Percentiles rank a stretch among this genome's conserved stretches.
phyloP scores from a whole-genome alignment of 2,329 filamentous ascomycete genomes.

The Chrysosphaeria jannelii region DNA sequence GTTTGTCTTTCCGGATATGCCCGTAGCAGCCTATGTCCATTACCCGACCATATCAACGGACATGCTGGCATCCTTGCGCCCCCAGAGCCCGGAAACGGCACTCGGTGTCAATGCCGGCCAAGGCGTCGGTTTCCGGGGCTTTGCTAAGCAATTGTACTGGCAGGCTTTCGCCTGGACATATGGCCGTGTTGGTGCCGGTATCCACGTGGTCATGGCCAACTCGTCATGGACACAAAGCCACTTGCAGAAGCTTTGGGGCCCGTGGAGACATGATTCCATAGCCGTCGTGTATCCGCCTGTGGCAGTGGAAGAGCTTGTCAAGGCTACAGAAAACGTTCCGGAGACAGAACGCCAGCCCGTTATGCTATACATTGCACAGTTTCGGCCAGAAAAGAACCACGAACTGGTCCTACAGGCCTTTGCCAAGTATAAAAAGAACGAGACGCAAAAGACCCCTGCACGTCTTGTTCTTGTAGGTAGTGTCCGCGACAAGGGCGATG shows the following conservation, averaged over 20 bases:
- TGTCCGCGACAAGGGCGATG: constrained; percentile 60
- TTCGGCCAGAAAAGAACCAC: constrained; percentile 93
- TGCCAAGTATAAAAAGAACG: constrained; percentile 35
- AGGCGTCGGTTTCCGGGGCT: constrained; percentile 40
- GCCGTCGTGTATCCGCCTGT: constrained; percentile 73
- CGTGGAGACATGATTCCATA: constrained; percentile 9
- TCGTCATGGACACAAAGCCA: constrained; percentile 80
- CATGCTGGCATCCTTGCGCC: constrained; percentile 65
- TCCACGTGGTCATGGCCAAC: constrained; percentile 94
- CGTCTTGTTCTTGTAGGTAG: constrained; percentile 67
- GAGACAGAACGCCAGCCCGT: constrained; percentile 39
- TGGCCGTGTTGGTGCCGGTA: constrained; percentile 47
- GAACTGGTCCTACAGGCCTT: constrained; percentile 63
- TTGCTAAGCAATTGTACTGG: constrained; percentile 62
- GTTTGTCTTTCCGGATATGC: constrained; percentile 47
- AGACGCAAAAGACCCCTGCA: background rate
- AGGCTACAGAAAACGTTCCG: constrained; percentile 40
- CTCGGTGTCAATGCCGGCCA: constrained; percentile 63
- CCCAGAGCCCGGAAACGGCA: constrained; percentile 21
- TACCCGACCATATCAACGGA: constrained; percentile 97
- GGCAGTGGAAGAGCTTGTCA: constrained; percentile 62
- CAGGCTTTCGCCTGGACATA: constrained; percentile 56
- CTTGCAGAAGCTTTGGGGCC: constrained; percentile 53
- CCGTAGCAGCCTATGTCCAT: constrained; percentile 83
- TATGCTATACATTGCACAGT: constrained; percentile 85